Evolutionary conservation across 2,329 filamentous ascomycete genomes (phyloP).

Genomic region (Diaporthe vexans): DNA sequence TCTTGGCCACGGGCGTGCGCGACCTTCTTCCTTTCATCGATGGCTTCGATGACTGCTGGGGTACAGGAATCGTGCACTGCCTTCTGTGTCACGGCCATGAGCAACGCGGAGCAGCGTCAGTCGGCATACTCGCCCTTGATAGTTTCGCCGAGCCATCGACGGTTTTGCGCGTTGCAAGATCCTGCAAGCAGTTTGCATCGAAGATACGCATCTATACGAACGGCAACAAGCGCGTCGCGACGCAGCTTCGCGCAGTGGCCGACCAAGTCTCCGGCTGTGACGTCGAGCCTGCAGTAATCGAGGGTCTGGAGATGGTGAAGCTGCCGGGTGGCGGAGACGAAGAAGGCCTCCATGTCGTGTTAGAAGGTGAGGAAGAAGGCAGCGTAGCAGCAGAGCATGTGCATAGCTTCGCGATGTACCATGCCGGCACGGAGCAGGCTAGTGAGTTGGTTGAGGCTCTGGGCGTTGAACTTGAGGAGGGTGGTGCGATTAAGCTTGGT

Average conservation of each 20-base stretch:
- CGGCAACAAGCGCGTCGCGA: neutral
- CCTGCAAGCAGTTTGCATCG: neutral
- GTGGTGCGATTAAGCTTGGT: constrained; percentile 3
- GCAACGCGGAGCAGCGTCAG: neutral
- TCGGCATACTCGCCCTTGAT: neutral
- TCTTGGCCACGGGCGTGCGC: neutral
- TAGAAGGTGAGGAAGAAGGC: neutral
- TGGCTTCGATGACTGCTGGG: neutral
- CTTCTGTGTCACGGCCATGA: neutral
- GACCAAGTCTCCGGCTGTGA: neutral
- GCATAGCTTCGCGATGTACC: constrained; percentile 6
- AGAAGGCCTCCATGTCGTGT: neutral
- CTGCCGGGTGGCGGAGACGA: neutral
- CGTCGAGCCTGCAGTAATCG: neutral
- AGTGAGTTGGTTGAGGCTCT: neutral
- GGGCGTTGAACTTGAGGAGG: neutral
- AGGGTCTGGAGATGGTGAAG: constrained; percentile 2
- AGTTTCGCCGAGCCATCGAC: neutral
- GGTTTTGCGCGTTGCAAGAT: neutral
- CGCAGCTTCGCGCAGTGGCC: neutral
- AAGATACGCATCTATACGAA: neutral
- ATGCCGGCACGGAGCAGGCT: neutral
- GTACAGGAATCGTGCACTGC: neutral
- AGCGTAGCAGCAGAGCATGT: neutral
- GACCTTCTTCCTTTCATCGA: neutral